A percentile compares a stretch with the other conserved stretches of the same genome.
Conservation (phyloP, 2,329 filamentous ascomycete genomes). For the Ophiostoma australiae region DNA sequence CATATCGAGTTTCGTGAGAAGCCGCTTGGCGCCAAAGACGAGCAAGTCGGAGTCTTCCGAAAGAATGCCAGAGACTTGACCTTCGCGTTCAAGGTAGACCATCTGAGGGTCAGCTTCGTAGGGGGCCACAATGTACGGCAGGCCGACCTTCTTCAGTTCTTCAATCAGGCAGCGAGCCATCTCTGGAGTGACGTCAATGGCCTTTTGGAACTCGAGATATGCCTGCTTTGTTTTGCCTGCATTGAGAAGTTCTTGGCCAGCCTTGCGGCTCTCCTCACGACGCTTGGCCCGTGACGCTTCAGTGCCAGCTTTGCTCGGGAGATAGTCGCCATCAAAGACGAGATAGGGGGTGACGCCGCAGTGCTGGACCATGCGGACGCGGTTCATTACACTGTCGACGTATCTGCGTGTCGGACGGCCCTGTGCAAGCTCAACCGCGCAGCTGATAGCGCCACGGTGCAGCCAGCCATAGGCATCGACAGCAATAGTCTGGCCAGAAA, state of each 20-base stretch:
- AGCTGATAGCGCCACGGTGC: constrained; percentile 84
- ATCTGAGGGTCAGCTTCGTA: constrained; percentile 98
- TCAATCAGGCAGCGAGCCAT: constrained; percentile 93
- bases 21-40: constrained; percentile 85
- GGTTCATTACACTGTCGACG: constrained; percentile 83
- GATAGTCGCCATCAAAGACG: constrained; percentile 91
- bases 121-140: constrained; percentile 88
- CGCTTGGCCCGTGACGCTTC: constrained; percentile 71
- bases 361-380: constrained; percentile 88
- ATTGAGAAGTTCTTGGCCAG: constrained; percentile 72
- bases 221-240: constrained; percentile 78
- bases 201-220: constrained; percentile 83
- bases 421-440: constrained; percentile 83
- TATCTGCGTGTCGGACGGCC: constrained; percentile 84
- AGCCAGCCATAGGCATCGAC: constrained; percentile 98
- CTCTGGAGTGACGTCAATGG: constrained; percentile 89
- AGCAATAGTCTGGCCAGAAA: constrained; percentile 80
- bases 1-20: constrained; percentile 91
- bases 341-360: constrained; percentile 93
- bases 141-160: constrained; percentile 71
- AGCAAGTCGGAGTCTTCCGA: constrained; percentile 96
- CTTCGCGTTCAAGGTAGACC: constrained; percentile 83
- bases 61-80: constrained; percentile 78
- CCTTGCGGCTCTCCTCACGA: constrained; percentile 69
- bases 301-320: constrained; percentile 88